Evolutionary conservation across 2,329 filamentous ascomycete genomes (phyloP).

Genomic region (Diplocarpon rosae): DNA sequence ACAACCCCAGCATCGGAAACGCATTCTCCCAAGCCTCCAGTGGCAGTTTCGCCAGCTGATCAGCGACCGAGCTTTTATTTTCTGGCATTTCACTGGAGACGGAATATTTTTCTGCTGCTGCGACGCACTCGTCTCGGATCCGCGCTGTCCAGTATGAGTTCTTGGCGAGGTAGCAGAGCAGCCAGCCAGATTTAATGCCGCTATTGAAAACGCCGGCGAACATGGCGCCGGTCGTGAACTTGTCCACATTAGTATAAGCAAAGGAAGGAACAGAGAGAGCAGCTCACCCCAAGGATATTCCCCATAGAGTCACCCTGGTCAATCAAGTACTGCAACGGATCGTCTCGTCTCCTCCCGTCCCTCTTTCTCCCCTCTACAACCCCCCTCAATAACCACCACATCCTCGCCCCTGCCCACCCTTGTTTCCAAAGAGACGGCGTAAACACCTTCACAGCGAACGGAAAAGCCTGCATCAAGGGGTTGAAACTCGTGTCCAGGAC

Average conservation of each 20-base stretch:
- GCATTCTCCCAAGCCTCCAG: slow-evolving; percentile 44
- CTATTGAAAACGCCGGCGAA: slow-evolving; percentile 48
- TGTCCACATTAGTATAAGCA: not conserved
- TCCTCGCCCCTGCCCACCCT: slow-evolving; percentile 33
- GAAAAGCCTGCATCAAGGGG: slow-evolving; percentile 39
- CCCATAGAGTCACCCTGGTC: slow-evolving; percentile 37
- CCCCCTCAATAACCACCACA: slow-evolving; percentile 38
- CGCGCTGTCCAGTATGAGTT: slow-evolving; percentile 36
- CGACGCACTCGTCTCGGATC: slow-evolving; percentile 37
- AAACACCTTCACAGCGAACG: slow-evolving; percentile 35
- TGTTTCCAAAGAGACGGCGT: slow-evolving; percentile 31
- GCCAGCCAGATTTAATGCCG: slow-evolving; percentile 43
- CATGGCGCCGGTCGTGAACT: slow-evolving; percentile 42
- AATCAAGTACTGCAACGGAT: slow-evolving; percentile 42
- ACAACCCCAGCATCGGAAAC: slow-evolving; percentile 41
- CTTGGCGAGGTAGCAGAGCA: slow-evolving; percentile 39
- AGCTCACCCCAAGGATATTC: slow-evolving; percentile 32
- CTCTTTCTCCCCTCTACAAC: slow-evolving; percentile 36
- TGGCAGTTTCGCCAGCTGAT: slow-evolving; percentile 32
- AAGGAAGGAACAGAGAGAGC: not conserved
- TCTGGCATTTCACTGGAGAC: too few species aligned
- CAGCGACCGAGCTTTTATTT: slow-evolving; percentile 22
- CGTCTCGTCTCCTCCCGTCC: slow-evolving; percentile 33
- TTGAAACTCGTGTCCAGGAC: slow-evolving; percentile 35
- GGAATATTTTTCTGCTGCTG: slow-evolving; percentile 30